phyloP scores from a whole-genome alignment of 2,329 filamentous ascomycete genomes.

The Monilinia aucupariae region DNA sequence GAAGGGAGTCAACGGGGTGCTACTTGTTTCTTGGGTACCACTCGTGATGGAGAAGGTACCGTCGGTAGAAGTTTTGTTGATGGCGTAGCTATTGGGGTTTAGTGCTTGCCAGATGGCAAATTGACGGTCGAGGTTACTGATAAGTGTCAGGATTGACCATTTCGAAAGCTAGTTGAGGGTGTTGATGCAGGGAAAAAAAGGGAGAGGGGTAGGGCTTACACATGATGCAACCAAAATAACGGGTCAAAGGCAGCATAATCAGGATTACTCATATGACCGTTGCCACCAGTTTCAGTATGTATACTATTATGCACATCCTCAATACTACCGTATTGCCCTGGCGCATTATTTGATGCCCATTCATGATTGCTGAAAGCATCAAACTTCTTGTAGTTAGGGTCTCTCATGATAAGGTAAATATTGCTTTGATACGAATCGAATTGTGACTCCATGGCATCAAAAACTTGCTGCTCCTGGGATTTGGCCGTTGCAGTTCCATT shows the following conservation, averaged over 20 bases:
- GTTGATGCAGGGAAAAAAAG: not conserved
- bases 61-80: conserved; percentile 48
- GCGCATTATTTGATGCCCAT: conserved; percentile 40
- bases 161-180: not conserved
- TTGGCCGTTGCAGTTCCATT: conserved; percentile 20
- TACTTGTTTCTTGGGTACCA: conserved; percentile 49
- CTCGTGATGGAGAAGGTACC: conserved; percentile 56
- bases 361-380: conserved; percentile 64
- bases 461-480: conserved; percentile 25
- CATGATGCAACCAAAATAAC: conserved; percentile 39
- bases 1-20: conserved; percentile 63
- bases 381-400: conserved; percentile 58
- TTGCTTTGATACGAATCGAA: conserved; percentile 25
- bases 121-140: conserved; percentile 62
- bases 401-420: conserved; percentile 28
- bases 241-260: conserved; percentile 75
- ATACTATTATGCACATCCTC: conserved; percentile 60
- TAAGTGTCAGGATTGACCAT: not conserved
- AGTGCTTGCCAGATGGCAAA: conserved; percentile 74
- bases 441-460: conserved; percentile 24
- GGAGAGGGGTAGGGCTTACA: conserved; percentile 15
- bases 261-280: conserved; percentile 64
- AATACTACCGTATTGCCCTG: conserved; percentile 35
- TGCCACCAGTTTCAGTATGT: conserved; percentile 49
- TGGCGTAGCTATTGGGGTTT: conserved; percentile 62